Evolutionary conservation across 2,329 filamentous ascomycete species (phyloP), one percentile per base, ranked within the genome.

Genomic region (Cladosporium sp.): DNA sequence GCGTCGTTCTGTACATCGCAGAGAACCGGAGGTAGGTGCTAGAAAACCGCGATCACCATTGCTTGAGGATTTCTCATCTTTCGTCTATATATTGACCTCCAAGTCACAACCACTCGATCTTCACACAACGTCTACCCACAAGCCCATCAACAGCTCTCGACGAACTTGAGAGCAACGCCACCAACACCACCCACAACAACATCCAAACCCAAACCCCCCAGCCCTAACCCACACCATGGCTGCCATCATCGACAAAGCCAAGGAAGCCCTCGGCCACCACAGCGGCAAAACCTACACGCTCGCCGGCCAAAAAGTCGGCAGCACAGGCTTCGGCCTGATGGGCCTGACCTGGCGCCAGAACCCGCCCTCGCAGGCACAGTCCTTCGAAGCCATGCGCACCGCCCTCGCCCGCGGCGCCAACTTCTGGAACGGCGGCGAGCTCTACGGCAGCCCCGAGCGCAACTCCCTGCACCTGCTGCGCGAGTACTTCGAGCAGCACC

Each of bases 401-500:
- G 71, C 74, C 28, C 59, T 75, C 13, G 59, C 66, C 2, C 53
- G 59, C 11, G 74, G 74, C 31, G 66, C 72, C n/a, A 74, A 72
- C 59, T 70, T 72, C 56, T 78, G 74, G 74, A 78, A 77, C 56
- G 75, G 72, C 38, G 75, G 75, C 53, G 73, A 76, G 56, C 54
- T 77, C 51, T 78, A 78, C 60, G 75, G 75, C 10, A 63, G 69
- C 0, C 67, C 72, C 1, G 68, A 74, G 33, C 65, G 65, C 56
- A 79, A 77, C 60, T 73, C 69, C 9, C 67, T 79, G 1, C 71
- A 76, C 32, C 64, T 79, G 6, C 68, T 80, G 19, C 70, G 72
- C 18, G 72, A 71, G 46, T 79, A 79, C 61, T 80, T 79, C 58
- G 69, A 68, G 22, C 71, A 74, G 58, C 75, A 79, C 56, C 77